Conservation (phyloP, 352 stramenopile genomes). For the Globisporangium echinulatum region DNA sequence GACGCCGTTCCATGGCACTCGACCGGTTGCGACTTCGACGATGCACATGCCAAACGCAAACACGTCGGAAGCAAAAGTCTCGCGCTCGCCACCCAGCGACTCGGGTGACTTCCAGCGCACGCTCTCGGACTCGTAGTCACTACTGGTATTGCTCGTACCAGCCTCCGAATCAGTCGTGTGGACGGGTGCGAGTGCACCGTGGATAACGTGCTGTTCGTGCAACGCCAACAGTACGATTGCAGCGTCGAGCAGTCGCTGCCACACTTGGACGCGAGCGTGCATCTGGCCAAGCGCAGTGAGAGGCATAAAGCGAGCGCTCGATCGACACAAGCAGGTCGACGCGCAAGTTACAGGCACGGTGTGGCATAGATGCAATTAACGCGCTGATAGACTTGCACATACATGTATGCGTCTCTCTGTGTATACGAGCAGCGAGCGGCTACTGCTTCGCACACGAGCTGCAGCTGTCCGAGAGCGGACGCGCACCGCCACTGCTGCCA, state of each 20-base stretch:
- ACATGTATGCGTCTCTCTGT: too few species aligned
- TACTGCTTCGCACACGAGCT: conserved; percentile 14
- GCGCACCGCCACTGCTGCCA: not conserved
- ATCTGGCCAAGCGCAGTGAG: too few species aligned
- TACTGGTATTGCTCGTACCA: not conserved
- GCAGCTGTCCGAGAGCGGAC: conserved; percentile 7
- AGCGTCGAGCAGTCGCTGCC: not conserved
- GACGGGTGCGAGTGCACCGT: not conserved
- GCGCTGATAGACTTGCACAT: too few species aligned
- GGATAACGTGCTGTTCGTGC: not conserved
- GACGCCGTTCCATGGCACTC: conserved; percentile 2
- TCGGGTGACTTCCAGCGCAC: not conserved
- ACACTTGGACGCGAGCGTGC: not conserved
- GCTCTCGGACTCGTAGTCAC: not conserved
- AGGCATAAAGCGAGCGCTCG: too few species aligned
- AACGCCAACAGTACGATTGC: not conserved
- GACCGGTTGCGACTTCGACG: not conserved
- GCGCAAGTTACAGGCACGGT: too few species aligned
- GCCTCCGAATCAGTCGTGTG: not conserved
- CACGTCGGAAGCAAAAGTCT: not conserved
- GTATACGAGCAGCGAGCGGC: not conserved
- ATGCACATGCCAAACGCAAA: conserved; percentile 6
- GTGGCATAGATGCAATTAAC: too few species aligned
- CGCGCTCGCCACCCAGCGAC: not conserved
- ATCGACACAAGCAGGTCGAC: too few species aligned